A percentile compares a stretch with the other conserved stretches of the same genome.
These are phyloP conservation scores for Articulospora tetracladia DNA, from an alignment of 495 filamentous ascomycete species.

Conservation along the genomic window DNA sequence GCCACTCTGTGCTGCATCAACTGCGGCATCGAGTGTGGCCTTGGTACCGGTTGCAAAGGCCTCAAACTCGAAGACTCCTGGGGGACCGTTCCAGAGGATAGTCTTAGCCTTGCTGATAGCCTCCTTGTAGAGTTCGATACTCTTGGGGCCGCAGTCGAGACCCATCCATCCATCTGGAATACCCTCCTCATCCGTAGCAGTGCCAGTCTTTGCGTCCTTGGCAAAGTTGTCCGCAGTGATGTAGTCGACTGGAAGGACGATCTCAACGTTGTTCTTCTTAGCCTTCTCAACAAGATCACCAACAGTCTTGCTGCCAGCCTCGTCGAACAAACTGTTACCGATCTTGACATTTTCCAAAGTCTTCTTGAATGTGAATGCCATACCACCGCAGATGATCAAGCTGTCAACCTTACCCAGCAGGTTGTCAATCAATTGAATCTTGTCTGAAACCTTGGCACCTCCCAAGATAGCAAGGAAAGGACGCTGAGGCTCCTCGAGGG, in stretches of 20 bases:
- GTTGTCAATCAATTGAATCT: constrained; percentile 99
- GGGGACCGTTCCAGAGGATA: constrained; percentile 98
- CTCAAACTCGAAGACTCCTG: constrained; percentile 96
- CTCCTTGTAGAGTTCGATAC: constrained; percentile 75
- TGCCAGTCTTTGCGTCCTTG: constrained; percentile 74
- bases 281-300: constrained; percentile 87
- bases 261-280: constrained; percentile 90
- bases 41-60: constrained; percentile 90
- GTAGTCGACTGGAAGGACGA: constrained; percentile 93
- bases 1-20: constrained; percentile 70
- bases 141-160: constrained; percentile 88
- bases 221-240: constrained; percentile 93
- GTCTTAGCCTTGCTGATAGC: constrained; percentile 87
- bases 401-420: constrained; percentile 94
- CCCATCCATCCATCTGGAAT: constrained; percentile 98
- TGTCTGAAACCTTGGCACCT: constrained; percentile 97
- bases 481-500: constrained; percentile 85
- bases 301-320: constrained; percentile 91
- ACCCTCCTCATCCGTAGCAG: constrained; percentile 81
- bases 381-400: constrained; percentile 94
- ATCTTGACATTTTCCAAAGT: constrained; percentile 86
- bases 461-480: constrained; percentile 99
- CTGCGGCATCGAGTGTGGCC: constrained; percentile 80
- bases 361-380: constrained; percentile 99
- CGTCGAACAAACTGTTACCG: constrained; percentile 89